Conservation (phyloP, 306 rosid genomes). For the Sphenostylis stenocarpa region DNA sequence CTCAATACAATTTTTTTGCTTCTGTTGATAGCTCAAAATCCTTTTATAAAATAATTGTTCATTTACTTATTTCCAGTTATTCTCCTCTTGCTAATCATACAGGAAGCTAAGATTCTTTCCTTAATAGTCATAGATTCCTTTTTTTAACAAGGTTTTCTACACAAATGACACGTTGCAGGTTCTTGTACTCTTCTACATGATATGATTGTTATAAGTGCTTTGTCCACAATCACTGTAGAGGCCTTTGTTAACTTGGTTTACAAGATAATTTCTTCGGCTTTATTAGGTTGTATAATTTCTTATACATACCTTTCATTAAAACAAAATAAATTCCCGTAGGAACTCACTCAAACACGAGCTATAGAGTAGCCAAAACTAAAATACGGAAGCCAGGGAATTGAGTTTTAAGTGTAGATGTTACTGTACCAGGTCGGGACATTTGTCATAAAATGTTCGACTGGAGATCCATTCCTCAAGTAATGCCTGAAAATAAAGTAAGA, state of each 20-base stretch:
- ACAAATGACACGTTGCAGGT: neutral
- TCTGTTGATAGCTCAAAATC: neutral
- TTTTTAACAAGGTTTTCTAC: neutral
- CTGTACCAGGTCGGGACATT: constrained; percentile 63
- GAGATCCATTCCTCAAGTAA: constrained; percentile 91
- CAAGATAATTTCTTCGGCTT: constrained; percentile 9
- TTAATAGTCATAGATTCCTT: neutral
- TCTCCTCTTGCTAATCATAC: neutral
- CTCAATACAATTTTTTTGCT: neutral
- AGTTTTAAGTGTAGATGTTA: neutral
- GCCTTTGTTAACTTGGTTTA: neutral
- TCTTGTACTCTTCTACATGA: neutral
- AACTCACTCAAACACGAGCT: neutral
- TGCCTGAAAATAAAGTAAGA: constrained; percentile 58
- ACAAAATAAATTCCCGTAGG: neutral
- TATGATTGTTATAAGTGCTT: neutral
- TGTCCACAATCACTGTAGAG: neutral
- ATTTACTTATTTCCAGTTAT: neutral
- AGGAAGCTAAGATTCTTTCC: constrained; percentile 8
- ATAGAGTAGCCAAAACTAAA: neutral
- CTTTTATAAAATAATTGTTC: neutral
- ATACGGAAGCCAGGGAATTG: neutral
- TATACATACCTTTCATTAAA: neutral
- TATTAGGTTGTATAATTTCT: neutral
- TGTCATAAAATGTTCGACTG: constrained; percentile 59